These are phyloP conservation scores for Xylariomycetidae sp. DNA, from an alignment of 2,329 filamentous ascomycete genomes.

Conservation along the genomic window DNA sequence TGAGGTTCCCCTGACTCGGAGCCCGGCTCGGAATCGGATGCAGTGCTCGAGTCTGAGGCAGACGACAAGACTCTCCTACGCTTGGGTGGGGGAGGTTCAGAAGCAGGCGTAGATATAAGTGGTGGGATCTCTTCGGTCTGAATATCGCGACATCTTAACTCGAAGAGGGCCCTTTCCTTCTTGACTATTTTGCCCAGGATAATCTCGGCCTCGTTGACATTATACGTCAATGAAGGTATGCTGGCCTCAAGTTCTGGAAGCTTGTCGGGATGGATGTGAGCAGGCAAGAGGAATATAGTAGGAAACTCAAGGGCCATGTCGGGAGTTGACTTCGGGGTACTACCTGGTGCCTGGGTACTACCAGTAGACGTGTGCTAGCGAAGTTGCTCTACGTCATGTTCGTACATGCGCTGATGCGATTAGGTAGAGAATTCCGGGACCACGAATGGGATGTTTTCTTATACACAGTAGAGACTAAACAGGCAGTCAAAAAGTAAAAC, in stretches of 20 bases:
- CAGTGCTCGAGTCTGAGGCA: conserved; percentile 21
- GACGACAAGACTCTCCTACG: conserved; percentile 34
- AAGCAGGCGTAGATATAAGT: not conserved
- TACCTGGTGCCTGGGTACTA: conserved; percentile 1
- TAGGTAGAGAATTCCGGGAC: too few relatives aligned
- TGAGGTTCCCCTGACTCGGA: conserved; percentile 2
- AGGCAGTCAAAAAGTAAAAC: too few relatives aligned
- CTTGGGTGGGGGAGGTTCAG: conserved; percentile 22
- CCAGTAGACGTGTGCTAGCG: too few relatives aligned
- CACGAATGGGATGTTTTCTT: too few relatives aligned
- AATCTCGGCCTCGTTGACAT: conserved; percentile 66
- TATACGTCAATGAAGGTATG: conserved; percentile 63
- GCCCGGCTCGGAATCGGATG: conserved; percentile 19
- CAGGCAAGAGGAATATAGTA: conserved; percentile 67
- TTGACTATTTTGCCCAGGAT: conserved; percentile 70
- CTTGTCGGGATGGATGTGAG: conserved; percentile 61
- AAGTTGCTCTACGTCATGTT: too few relatives aligned
- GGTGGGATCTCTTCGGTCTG: conserved; percentile 44
- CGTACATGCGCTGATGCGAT: too few relatives aligned
- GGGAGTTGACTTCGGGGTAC: conserved; percentile 1
- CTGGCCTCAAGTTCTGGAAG: conserved; percentile 60
- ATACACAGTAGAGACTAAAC: too few relatives aligned
- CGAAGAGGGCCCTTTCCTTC: conserved; percentile 68
- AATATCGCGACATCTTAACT: conserved; percentile 66
- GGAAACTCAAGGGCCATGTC: conserved; percentile 43